phyloP scores from a whole-genome alignment of 805 yeast species.

The Nakazawaea siamensis region DNA sequence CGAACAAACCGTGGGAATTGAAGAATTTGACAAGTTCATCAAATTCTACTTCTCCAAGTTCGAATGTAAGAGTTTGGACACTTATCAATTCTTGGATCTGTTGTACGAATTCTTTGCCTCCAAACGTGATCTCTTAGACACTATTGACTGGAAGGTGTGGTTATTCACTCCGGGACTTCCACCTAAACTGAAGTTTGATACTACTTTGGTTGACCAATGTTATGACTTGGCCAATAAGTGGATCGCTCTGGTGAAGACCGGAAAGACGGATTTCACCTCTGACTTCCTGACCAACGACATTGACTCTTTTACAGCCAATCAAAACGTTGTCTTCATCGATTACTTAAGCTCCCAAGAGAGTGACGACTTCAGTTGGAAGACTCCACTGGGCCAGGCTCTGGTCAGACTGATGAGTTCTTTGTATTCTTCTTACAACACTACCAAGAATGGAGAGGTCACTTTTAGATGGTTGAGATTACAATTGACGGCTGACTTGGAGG shows the following conservation, averaged over 20 bases:
- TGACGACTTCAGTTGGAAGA: conserved; percentile 29
- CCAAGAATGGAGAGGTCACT: conserved; percentile 73
- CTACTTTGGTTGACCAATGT: conserved; percentile 69
- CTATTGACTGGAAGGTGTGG: conserved; percentile 85
- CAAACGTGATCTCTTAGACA: conserved; percentile 44
- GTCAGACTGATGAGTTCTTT: conserved; percentile 21
- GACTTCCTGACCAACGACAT: conserved; percentile 44
- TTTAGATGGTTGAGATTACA: conserved; percentile 72
- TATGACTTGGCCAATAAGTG: conserved; percentile 58
- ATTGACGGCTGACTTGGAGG: conserved; percentile 40
- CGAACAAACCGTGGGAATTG: conserved; percentile 63
- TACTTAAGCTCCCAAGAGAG: conserved; percentile 44
- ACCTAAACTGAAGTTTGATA: conserved; percentile 76
- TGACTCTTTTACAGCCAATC: conserved; percentile 57
- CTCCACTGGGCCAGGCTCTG: conserved; percentile 23
- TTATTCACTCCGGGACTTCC: conserved; percentile 80
- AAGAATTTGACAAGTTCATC: conserved; percentile 69
- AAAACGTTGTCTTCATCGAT: conserved; percentile 73
- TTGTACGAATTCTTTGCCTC: conserved; percentile 51
- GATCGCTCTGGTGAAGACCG: conserved; percentile 31
- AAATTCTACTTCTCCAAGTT: conserved; percentile 67
- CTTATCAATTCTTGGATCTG: conserved; percentile 72
- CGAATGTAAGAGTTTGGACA: conserved; percentile 66
- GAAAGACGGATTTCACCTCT: conserved; percentile 15
- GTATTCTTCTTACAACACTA: conserved; percentile 34